Percentiles rank a stretch among this genome's conserved stretches.
These are phyloP conservation scores for Ceratocystis alfenasii DNA, from an alignment of 2,329 filamentous ascomycete species.

Conservation along the genomic window DNA sequence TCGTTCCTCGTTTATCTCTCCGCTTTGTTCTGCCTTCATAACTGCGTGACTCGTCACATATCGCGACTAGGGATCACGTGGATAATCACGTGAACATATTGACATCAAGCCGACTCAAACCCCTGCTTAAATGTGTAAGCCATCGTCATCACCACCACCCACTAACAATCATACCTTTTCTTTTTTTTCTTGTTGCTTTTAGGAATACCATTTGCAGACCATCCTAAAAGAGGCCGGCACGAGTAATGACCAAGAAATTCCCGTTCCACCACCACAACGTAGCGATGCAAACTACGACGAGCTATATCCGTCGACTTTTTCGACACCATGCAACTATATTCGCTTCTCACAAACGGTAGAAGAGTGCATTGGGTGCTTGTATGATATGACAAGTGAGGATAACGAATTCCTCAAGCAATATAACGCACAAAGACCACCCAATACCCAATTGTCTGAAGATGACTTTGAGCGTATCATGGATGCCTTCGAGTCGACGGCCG, in stretches of 20 bases:
- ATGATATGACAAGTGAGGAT: constrained; percentile 92
- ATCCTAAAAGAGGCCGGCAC: constrained; percentile 49
- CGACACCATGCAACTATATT: constrained; percentile 84
- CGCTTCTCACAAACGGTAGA: constrained; percentile 97
- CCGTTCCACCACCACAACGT: constrained; percentile 52
- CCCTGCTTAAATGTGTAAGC: not conserved
- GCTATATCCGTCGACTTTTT: constrained; percentile 68
- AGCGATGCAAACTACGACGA: constrained; percentile 71
- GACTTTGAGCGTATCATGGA: constrained; percentile 91
- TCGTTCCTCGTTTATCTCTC: not conserved
- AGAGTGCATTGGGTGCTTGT: constrained; percentile 78
- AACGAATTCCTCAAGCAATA: constrained; percentile 70
- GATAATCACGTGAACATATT: constrained; percentile 31
- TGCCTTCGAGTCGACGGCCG: constrained; percentile 80
- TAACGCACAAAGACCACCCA: constrained; percentile 60
- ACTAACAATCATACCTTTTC: not conserved
- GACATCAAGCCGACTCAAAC: constrained; percentile 11
- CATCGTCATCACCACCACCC: not conserved
- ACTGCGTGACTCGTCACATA: constrained; percentile 22
- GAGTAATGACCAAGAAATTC: constrained; percentile 50
- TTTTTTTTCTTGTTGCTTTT: constrained; percentile 18
- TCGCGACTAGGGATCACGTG: constrained; percentile 38
- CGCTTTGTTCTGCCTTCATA: not conserved
- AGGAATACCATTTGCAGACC: constrained; percentile 94
- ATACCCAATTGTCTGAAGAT: constrained; percentile 65